These are phyloP conservation scores for Pyrenochaeta sp. DNA, from an alignment of 2,329 filamentous ascomycete genomes.

Conservation along the genomic window DNA sequence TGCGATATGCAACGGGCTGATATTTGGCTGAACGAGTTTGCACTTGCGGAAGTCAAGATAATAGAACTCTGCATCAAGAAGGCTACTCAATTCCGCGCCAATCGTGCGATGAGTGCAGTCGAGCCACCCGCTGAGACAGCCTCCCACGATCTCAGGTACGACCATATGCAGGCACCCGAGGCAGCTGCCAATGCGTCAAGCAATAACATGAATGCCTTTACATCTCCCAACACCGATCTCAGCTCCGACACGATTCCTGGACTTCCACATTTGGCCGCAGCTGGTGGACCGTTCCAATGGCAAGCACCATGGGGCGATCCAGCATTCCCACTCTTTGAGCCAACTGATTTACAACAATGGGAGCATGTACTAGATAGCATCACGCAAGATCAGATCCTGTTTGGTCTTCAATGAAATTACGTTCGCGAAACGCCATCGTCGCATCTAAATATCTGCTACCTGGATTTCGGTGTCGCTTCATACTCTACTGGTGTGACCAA, in stretches of 20 bases:
- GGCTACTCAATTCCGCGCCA: conserved; percentile 18
- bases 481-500: conserved; percentile 25
- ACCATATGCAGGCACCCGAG: neutral
- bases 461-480: conserved; percentile 11
- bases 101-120: neutral
- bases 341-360: conserved; percentile 26
- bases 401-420: neutral
- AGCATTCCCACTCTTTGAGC: conserved; percentile 20
- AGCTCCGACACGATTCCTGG: conserved; percentile 9
- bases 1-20: conserved; percentile 54
- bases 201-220: neutral
- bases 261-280: conserved; percentile 10
- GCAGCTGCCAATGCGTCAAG: neutral
- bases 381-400: conserved; percentile 19
- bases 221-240: conserved; percentile 12
- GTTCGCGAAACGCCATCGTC: neutral
- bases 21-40: conserved; percentile 54
- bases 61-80: conserved; percentile 53
- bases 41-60: conserved; percentile 53
- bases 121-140: neutral
- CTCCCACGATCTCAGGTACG: neutral
- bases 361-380: conserved; percentile 27
- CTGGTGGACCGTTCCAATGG: conserved; percentile 20
- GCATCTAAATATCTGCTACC: neutral
- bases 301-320: conserved; percentile 25